A percentile compares a stretch with the other conserved stretches of the same genome.
Evolutionary conservation across 192 early-diverging fungal genomes (phyloP).

Genomic region (Linnemannia elongata): DNA sequence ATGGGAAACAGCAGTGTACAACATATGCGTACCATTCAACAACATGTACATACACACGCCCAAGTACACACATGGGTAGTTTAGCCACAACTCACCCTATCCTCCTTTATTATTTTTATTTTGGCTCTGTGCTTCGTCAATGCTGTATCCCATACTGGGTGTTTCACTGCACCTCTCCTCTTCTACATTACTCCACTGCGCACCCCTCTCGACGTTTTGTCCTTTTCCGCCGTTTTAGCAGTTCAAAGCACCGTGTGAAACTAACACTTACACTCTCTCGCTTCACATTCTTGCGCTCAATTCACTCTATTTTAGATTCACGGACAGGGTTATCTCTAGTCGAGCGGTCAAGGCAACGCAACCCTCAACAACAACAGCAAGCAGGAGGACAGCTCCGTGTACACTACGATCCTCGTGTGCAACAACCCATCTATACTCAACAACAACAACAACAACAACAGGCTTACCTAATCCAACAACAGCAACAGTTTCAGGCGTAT

Average conservation of each 20-base stretch:
- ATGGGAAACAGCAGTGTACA: background rate
- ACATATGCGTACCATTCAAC: background rate
- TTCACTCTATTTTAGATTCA: conserved; percentile 25
- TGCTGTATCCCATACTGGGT: background rate
- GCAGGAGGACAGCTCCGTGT: conserved; percentile 10
- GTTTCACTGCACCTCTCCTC: background rate
- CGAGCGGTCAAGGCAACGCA: conserved; percentile 51
- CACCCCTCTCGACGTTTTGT: background rate
- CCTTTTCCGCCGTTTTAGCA: background rate
- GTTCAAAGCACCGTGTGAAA: background rate
- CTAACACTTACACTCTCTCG: background rate
- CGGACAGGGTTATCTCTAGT: conserved; percentile 42
- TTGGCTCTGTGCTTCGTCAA: background rate
- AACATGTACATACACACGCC: background rate
- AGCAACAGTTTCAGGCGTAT: conserved; percentile 9
- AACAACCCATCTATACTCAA: conserved; percentile 19
- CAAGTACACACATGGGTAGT: background rate
- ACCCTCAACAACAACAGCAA: conserved; percentile 39
- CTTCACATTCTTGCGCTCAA: background rate
- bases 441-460: conserved; percentile 21
- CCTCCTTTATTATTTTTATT: background rate
- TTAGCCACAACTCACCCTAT: background rate
- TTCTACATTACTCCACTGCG: background rate
- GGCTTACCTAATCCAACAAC: conserved; percentile 8
- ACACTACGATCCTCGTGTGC: conserved; percentile 14